phyloP scores from a whole-genome alignment of 495 filamentous ascomycete genomes.

The Annulohypoxylon maeteangense region DNA sequence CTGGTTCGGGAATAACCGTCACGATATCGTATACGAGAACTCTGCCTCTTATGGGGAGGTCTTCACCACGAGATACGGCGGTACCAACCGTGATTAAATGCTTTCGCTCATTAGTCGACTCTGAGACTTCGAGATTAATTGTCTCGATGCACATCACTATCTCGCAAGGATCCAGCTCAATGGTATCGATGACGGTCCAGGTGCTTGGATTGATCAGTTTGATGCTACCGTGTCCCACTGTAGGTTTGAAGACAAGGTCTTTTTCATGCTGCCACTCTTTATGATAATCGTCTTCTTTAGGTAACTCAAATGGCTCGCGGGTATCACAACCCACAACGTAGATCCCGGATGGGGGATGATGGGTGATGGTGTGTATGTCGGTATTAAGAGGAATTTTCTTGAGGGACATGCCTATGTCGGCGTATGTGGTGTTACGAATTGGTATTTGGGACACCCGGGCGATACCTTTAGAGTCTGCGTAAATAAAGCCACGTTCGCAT shows the following conservation, averaged over 20 bases:
- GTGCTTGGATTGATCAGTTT: constrained; percentile 79
- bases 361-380: constrained; percentile 77
- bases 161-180: constrained; percentile 76
- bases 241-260: constrained; percentile 70
- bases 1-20: constrained; percentile 88
- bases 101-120: constrained; percentile 84
- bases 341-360: constrained; percentile 75
- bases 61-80: constrained; percentile 83
- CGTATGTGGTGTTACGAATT: constrained; percentile 65
- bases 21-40: constrained; percentile 94
- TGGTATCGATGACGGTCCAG: constrained; percentile 79
- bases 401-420: constrained; percentile 74
- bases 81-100: constrained; percentile 88
- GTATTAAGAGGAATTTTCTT: constrained; percentile 74
- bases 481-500: constrained; percentile 85
- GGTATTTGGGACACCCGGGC: constrained; percentile 77
- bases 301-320: constrained; percentile 76
- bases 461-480: constrained; percentile 72
- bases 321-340: constrained; percentile 81
- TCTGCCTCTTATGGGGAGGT: constrained; percentile 82
- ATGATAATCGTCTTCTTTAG: constrained; percentile 84
- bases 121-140: constrained; percentile 87
- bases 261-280: constrained; percentile 82
- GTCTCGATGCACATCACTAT: constrained; percentile 82
- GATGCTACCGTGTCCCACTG: constrained; percentile 71